These are phyloP conservation scores for Phyllosticta citrichinensis DNA, from an alignment of 2,329 filamentous ascomycete species.

Conservation along the genomic window DNA sequence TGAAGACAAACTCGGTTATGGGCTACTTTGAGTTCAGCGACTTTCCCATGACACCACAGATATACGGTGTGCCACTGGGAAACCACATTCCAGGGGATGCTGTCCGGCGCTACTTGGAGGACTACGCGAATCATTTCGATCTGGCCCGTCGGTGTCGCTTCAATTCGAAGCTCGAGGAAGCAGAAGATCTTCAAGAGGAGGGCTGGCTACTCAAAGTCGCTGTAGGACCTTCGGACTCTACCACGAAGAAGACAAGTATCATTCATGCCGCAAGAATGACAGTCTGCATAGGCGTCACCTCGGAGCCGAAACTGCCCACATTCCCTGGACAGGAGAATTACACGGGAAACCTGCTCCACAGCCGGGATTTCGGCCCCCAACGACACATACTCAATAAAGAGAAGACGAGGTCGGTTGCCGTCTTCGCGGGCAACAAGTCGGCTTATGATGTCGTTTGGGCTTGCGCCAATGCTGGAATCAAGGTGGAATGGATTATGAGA, in stretches of 20 bases:
- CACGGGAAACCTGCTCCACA: slow-evolving; percentile 45
- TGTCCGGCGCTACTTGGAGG: slow-evolving; percentile 47
- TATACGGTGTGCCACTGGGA: slow-evolving; percentile 30
- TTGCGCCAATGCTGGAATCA: slow-evolving; percentile 34
- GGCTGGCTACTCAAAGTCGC: slow-evolving; percentile 16
- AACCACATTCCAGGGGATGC: slow-evolving; percentile 51
- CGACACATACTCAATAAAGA: not conserved
- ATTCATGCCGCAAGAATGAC: slow-evolving; percentile 41
- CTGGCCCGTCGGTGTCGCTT: slow-evolving; percentile 42
- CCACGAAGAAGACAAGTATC: slow-evolving; percentile 9
- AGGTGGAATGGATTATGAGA: slow-evolving; percentile 44
- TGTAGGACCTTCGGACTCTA: not conserved
- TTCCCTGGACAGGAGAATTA: slow-evolving; percentile 44
- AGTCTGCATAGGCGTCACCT: slow-evolving; percentile 52
- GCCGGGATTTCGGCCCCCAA: slow-evolving; percentile 38
- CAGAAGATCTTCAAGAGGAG: slow-evolving; percentile 33
- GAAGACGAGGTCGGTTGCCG: slow-evolving; percentile 29
- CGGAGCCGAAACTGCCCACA: slow-evolving; percentile 44
- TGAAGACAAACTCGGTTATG: slow-evolving; percentile 35
- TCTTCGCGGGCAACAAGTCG: slow-evolving; percentile 54
- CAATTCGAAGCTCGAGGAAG: slow-evolving; percentile 39
- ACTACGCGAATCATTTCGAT: slow-evolving; percentile 37
- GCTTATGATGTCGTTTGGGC: slow-evolving; percentile 54
- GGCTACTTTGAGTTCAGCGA: slow-evolving; percentile 31
- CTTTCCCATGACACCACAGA: slow-evolving; percentile 18